Conservation (phyloP, 306 rosid genomes). For the Fragaria nilgerrensis region DNA sequence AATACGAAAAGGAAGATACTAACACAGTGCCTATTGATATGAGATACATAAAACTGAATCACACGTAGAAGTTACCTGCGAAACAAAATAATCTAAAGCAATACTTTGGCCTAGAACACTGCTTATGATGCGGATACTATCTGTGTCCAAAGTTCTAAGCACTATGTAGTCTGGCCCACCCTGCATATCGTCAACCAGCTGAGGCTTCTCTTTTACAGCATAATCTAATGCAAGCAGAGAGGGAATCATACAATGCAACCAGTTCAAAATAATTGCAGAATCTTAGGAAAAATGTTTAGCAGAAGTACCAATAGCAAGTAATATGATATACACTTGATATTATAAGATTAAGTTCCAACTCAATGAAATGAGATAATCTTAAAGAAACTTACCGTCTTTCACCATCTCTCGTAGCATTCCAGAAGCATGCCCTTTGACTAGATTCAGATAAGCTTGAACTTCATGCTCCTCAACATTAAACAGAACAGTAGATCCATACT, state of each 20-base stretch:
- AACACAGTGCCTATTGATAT: background rate
- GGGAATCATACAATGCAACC: background rate
- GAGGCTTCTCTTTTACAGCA: conserved; percentile 85
- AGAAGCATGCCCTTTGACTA: conserved; percentile 81
- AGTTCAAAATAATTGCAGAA: background rate
- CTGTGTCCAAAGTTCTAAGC: conserved; percentile 77
- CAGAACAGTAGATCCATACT: conserved; percentile 89
- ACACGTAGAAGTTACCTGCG: conserved; percentile 54
- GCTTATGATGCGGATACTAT: conserved; percentile 86
- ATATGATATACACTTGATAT: background rate
- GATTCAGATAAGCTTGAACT: conserved; percentile 61
- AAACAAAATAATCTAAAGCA: conserved; percentile 96
- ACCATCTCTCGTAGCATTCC: conserved; percentile 83
- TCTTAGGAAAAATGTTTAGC: background rate
- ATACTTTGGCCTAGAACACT: conserved; percentile 97
- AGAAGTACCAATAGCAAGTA: background rate
- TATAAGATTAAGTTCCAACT: background rate
- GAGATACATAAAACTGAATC: background rate
- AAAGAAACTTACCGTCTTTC: conserved; percentile 72
- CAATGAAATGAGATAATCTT: background rate
- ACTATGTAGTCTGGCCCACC: conserved; percentile 92
- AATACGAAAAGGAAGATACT: background rate
- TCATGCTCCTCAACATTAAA: conserved; percentile 91
- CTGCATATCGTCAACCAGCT: conserved; percentile 71
- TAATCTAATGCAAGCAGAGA: conserved; percentile 52